These are phyloP conservation scores for Carex arenaria DNA, from an alignment of 202 grass and related monocot genomes.

Conservation along the genomic window DNA sequence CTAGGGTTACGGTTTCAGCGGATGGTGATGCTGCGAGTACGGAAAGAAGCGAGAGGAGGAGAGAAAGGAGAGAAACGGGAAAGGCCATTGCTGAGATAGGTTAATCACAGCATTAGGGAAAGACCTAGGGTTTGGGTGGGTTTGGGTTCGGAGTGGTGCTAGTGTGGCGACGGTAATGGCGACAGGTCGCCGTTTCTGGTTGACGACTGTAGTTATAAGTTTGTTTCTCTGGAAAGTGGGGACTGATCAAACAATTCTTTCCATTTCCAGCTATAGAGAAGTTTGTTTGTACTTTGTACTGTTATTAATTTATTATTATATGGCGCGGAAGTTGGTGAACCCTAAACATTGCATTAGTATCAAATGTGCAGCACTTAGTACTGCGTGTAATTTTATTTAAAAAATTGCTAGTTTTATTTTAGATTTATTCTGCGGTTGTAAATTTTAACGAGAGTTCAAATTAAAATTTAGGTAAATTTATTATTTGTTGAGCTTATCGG, in stretches of 20 bases:
- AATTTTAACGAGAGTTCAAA: not conserved
- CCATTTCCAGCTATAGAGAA: not conserved
- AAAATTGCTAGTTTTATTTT: not conserved
- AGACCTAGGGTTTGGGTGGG: not conserved
- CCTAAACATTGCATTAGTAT: not conserved
- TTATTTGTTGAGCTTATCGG: too few species aligned
- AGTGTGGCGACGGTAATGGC: not conserved
- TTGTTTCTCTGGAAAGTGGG: not conserved
- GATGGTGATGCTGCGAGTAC: not conserved
- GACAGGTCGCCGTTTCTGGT: not conserved
- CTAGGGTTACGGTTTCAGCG: conserved; percentile 15
- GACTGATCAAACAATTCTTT: not conserved
- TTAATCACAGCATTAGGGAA: not conserved
- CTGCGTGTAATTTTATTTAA: not conserved
- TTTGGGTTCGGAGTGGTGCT: not conserved
- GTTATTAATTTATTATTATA: not conserved
- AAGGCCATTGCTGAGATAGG: not conserved
- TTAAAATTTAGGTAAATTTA: not conserved
- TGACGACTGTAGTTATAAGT: not conserved
- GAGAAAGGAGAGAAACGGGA: not conserved
- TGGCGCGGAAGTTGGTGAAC: not conserved
- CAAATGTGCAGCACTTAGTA: not conserved
- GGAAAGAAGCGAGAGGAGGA: not conserved
- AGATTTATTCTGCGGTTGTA: not conserved
- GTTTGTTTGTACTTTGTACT: not conserved